Percentiles rank a stretch among this genome's conserved stretches.
These are phyloP conservation scores for Climacium dendroides DNA, from an alignment of 225 moss, liverwort and hornwort genomes.

Conservation along the genomic window DNA sequence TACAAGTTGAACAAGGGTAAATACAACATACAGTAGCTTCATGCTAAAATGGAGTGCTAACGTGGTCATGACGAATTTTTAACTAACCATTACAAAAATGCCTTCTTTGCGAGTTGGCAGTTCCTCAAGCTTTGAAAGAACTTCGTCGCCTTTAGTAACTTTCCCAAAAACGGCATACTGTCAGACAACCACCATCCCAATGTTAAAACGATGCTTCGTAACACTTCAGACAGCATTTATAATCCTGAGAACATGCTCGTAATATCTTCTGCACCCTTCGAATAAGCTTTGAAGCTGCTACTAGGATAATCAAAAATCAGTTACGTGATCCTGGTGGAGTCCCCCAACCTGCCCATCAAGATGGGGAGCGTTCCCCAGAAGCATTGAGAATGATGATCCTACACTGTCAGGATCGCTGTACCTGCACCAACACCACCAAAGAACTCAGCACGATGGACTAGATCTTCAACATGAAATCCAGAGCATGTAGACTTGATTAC, in stretches of 20 bases:
- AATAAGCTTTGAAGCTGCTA: background rate
- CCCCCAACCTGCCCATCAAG: slow-evolving; percentile 71
- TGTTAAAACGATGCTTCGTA: background rate
- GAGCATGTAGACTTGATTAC: background rate
- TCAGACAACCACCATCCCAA: background rate
- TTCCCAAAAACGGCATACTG: slow-evolving; percentile 97
- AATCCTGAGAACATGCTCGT: background rate
- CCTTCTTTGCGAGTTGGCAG: slow-evolving; percentile 79
- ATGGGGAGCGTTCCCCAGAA: slow-evolving; percentile 85
- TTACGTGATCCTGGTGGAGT: background rate
- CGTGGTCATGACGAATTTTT: background rate
- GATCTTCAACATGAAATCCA: background rate
- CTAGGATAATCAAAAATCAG: background rate
- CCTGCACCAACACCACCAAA: slow-evolving; percentile 21
- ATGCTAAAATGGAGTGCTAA: background rate
- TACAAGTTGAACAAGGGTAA: background rate
- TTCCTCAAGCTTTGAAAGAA: slow-evolving; percentile 79
- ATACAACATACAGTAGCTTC: background rate
- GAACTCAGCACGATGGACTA: background rate
- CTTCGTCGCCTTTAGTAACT: slow-evolving; percentile 84
- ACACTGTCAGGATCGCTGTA: slow-evolving; percentile 91
- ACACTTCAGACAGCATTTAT: background rate
- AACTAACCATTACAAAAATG: slow-evolving; percentile 88
- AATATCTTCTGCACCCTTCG: background rate
- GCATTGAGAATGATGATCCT: slow-evolving; percentile 89